Percentiles rank a stretch among this genome's conserved stretches.
Evolutionary conservation across 106 monocot genomes (phyloP).

Genomic region (Dendrobium chrysotoxum): DNA sequence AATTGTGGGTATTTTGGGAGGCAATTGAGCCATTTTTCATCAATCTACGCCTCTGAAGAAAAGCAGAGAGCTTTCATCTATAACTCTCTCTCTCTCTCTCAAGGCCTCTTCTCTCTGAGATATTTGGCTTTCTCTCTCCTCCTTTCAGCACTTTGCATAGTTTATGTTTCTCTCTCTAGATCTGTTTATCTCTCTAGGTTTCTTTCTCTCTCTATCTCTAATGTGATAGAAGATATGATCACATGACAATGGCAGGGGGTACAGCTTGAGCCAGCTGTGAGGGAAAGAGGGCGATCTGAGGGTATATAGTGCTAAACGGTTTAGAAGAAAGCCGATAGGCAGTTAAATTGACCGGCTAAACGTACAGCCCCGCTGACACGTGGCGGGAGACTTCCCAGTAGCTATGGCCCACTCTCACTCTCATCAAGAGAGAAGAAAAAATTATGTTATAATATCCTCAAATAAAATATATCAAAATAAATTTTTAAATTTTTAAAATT

Average conservation of each 20-base stretch:
- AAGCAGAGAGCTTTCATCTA: neutral
- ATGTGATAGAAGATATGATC: neutral
- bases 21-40: slow-evolving; percentile 53
- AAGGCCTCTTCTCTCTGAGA: neutral
- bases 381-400: neutral
- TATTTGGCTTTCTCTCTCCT: neutral
- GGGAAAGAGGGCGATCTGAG: neutral
- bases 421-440: neutral
- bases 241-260: neutral
- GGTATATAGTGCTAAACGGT: slow-evolving; percentile 23
- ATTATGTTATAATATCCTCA: too few relatives aligned
- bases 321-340: slow-evolving; percentile 23
- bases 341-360: slow-evolving; percentile 20
- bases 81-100: too few relatives aligned
- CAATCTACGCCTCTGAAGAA: neutral
- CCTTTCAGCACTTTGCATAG: neutral
- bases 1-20: slow-evolving; percentile 50
- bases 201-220: neutral
- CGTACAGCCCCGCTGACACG: slow-evolving; percentile 12
- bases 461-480: too few relatives aligned
- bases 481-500: too few relatives aligned
- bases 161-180: neutral
- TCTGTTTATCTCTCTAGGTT: neutral
- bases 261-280: slow-evolving; percentile 10
- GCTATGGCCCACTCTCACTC: neutral